A percentile compares a stretch with the other conserved stretches of the same genome.
Conservation (phyloP, 2,329 filamentous ascomycete genomes). For the Venturia oleaginea region DNA sequence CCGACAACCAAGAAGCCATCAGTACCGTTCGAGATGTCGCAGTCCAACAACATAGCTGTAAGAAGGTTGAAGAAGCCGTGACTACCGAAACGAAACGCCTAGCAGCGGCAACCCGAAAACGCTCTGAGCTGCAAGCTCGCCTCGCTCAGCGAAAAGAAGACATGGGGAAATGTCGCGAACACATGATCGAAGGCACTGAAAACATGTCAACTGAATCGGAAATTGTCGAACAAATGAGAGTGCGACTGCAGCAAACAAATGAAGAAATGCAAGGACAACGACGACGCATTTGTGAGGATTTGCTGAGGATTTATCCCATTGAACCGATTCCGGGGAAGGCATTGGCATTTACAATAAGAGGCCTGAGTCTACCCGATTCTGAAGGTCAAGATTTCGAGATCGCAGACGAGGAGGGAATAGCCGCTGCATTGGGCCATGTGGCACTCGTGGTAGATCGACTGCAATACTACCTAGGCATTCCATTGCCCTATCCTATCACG, state of each 20-base stretch:
- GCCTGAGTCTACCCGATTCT: slow-evolving; percentile 70
- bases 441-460: slow-evolving; percentile 66
- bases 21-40: slow-evolving; percentile 25
- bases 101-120: slow-evolving; percentile 50
- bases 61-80: slow-evolving; percentile 45
- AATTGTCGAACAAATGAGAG: slow-evolving; percentile 41
- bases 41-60: slow-evolving; percentile 24
- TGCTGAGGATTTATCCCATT: slow-evolving; percentile 73
- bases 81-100: slow-evolving; percentile 57
- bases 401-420: slow-evolving; percentile 58
- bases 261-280: slow-evolving; percentile 75
- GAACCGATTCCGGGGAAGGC: slow-evolving; percentile 53
- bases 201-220: slow-evolving; percentile 49
- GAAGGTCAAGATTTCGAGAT: slow-evolving; percentile 50
- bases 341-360: slow-evolving; percentile 76
- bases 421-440: slow-evolving; percentile 73
- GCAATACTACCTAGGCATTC: slow-evolving; percentile 70
- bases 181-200: slow-evolving; percentile 48
- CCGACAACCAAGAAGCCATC: slow-evolving; percentile 30
- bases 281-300: slow-evolving; percentile 76
- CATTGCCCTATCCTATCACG: slow-evolving; percentile 71
- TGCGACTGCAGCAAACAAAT: slow-evolving; percentile 47
- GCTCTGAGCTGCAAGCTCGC: slow-evolving; percentile 58
- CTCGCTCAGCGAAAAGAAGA: slow-evolving; percentile 56
- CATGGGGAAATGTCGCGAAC: slow-evolving; percentile 54